Percentiles rank a stretch among this genome's conserved stretches.
Evolutionary conservation across 1,284 basidiomycete genomes (phyloP).

Genomic region (Chalciporus sp.): DNA sequence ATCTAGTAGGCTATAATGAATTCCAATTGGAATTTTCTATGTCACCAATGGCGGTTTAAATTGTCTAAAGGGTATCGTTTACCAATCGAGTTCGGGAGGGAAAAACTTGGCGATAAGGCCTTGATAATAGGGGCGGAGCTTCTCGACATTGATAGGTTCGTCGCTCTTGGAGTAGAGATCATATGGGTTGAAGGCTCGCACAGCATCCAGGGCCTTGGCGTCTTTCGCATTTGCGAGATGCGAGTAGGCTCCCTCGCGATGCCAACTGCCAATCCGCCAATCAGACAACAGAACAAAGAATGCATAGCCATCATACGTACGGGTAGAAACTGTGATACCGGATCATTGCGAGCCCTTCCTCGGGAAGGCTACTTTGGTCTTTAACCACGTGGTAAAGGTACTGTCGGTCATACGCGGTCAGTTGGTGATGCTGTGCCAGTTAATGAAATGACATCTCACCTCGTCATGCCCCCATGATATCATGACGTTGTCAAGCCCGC

Average conservation of each 20-base stretch:
- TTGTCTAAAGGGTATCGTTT: conserved; percentile 16
- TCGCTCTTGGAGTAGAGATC: conserved; percentile 91
- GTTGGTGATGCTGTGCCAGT: conserved; percentile 9
- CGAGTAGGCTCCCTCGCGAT: conserved; percentile 80
- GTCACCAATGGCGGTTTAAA: neutral
- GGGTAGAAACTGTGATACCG: conserved; percentile 95
- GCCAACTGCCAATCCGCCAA: conserved; percentile 56
- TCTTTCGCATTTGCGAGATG: conserved; percentile 79
- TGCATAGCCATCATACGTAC: conserved; percentile 36
- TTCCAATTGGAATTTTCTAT: conserved; percentile 4
- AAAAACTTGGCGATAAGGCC: conserved; percentile 84
- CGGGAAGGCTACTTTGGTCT: conserved; percentile 78
- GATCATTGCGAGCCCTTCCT: conserved; percentile 88
- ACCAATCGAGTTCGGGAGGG: conserved; percentile 80
- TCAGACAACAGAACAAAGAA: conserved; percentile 5
- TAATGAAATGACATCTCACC: conserved; percentile 38
- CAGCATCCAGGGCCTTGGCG: conserved; percentile 61
- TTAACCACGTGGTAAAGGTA: conserved; percentile 80
- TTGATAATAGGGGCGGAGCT: conserved; percentile 83
- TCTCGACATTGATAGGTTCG: conserved; percentile 60
- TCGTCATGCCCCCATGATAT: conserved; percentile 91
- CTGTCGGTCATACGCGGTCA: conserved; percentile 37
- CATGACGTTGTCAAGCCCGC: conserved; percentile 91
- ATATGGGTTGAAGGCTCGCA: conserved; percentile 85
- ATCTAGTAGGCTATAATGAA: neutral